Base-by-base conservation (phyloP, 257 asterid species). In the Primulina tabacum region DNA sequence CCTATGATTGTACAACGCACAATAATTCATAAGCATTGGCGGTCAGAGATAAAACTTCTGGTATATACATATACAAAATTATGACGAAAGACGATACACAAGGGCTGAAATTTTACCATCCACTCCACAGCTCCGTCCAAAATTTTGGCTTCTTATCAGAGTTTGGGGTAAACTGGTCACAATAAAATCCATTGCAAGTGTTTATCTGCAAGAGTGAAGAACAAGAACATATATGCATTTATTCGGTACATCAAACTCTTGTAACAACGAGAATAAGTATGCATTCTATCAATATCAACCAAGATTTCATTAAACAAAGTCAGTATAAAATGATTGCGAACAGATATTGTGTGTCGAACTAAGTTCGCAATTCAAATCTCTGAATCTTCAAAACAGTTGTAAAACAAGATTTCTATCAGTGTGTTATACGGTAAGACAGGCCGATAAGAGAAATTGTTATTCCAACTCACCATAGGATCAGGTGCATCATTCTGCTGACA, bases 121-220 rank as follows among this genome's bases (percentile, higher is more conserved):
- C 98, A 38, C 85, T 85, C 98, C 98, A 92, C 80, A 90, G 86
- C 77, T 92, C 98, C 0, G 98, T 92, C 98, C 98, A 92, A 90
- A 92, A 80, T 77, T 90, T 92, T 2, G 97, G 97, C 60, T 80
- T 88, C 76, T 70, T 80, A 65, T 79, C 80, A 26, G 98, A 84
- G 73, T 92, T 90, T 58, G 95, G 97, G 18, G 95, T 90, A 80
- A 87, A 92, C 71, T 92, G 97, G 56, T 92, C 98, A 65, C 97
- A 88, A 73, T 92, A 90, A 63, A 92, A 92, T 65, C 98, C 98
- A 67, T 90, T 92, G 86, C 98, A 92, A 18, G 97, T 92, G 81
- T 92, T 86, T 21, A 92, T 92, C 97, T 92, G 90, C 67, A 68
- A 61, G 32, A 30, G 61, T 69, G 55, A 35, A 76, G 53, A 34